Evolutionary conservation across 2,329 filamentous ascomycete genomes (phyloP), one percentile per base, ranked within the genome.

Genomic region (Penicillium italicum): DNA sequence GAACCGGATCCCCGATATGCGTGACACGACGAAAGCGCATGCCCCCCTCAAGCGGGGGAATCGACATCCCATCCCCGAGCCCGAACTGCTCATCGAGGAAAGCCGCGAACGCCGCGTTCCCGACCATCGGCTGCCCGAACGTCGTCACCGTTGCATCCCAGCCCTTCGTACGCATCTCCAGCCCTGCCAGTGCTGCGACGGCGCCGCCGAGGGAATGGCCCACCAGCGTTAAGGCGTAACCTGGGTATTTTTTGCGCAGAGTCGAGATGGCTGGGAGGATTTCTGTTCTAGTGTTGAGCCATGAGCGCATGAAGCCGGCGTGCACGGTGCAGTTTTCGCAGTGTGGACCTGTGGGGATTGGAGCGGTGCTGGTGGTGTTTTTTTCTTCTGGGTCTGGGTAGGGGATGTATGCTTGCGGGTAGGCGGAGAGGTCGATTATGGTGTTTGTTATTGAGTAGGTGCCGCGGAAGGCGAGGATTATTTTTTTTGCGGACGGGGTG

Each of bases 381-480:
- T 79, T 71, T 38, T 60, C 59, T 33, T 72, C 28, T 2, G 28
- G 61, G 30, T 69, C 63, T 10, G 89, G 88, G 70, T 97, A 99
- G 0, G 94, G 92, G 1, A 91, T 83, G 69, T 97, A 99, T 71
- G 89, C 84, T 72, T 97, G 93, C 12, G 91, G 92, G 2, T 93
- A 80, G 2, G 91, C 95, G 60, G 90, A 91, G 53, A 99, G 80
- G 75, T 99, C 94, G 47, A 91, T 82, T 59, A 99, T 87, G 12
- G 92, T 92, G 72, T 97, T 96, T 50, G 91, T 83, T 66, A 99
- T 82, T 62, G 91, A 96, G 74, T 97, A 97, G 14, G 94, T 97
- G 24, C 94, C 94, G 44, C 94, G 86, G 68, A 97, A 97, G 9
- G 91, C 92, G 36, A 97, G 83, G 43, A 97, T 79, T 54, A 99